Evolutionary conservation across 352 stramenopile genomes (phyloP).

Genomic region (Achlya hypogyna): DNA sequence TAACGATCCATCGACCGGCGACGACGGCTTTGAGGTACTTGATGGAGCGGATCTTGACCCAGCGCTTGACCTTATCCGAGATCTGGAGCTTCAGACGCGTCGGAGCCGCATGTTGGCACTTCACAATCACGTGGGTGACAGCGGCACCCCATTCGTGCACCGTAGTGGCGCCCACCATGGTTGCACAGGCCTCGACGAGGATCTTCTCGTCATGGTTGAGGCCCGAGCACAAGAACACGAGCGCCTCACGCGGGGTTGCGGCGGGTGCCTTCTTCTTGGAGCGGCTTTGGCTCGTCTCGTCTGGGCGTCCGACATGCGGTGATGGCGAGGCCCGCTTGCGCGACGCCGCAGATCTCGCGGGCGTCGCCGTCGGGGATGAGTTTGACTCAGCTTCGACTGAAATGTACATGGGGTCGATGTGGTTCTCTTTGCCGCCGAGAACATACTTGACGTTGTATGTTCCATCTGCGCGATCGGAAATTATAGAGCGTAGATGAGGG

Average conservation of each 20-base stretch:
- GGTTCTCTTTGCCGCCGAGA: conserved; percentile 22
- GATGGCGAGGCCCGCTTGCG: not conserved
- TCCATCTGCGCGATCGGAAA: conserved; percentile 23
- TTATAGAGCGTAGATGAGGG: not conserved
- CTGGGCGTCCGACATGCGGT: not conserved
- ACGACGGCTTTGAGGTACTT: conserved; percentile 81
- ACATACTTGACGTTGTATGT: conserved; percentile 59
- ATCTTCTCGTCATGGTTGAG: conserved; percentile 22
- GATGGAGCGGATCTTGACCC: conserved; percentile 77
- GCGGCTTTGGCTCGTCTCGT: not conserved
- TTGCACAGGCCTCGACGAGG: conserved; percentile 20
- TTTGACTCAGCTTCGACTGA: not conserved
- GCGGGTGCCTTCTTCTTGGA: not conserved
- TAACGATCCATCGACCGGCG: conserved; percentile 75
- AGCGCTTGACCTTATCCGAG: conserved; percentile 30
- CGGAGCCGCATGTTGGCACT: conserved; percentile 34
- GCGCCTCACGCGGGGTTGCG: not conserved
- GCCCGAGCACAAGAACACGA: conserved; percentile 27
- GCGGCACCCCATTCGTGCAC: conserved; percentile 38
- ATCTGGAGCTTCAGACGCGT: conserved; percentile 25
- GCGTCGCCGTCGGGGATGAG: not conserved
- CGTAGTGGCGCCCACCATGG: conserved; percentile 27
- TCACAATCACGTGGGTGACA: conserved; percentile 78
- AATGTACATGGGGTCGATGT: not conserved
- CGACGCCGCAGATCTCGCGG: not conserved